Evolutionary conservation across 1,284 basidiomycete species (phyloP), one percentile per base, ranked within the genome.

Genomic region (Mycena citricolor): DNA sequence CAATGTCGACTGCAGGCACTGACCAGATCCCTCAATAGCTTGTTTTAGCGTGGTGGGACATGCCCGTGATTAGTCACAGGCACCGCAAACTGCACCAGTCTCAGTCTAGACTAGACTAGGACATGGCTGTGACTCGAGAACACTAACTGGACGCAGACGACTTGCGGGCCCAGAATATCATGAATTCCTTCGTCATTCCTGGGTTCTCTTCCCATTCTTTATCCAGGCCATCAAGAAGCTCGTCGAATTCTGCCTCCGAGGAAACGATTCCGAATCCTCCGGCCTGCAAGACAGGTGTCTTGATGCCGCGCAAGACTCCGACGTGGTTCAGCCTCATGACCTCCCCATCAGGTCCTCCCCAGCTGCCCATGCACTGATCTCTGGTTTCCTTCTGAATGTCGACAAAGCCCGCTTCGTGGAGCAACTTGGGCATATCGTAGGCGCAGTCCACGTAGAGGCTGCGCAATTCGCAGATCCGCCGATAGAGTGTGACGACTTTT

Each of bases 181-280:
- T 33, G 12, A 52, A 39, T 19, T 52, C 46, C 36, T 46, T 45
- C 5, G 48, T 36, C 1, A 20, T 32, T 1, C 50, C 50, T 1
- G 50, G 50, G 25, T 42, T 30, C 38, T 42, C 35, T 20, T 54
- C 39, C 44, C 47, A 54, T 28, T 50, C 51, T 26, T 31, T 39
- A 16, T 47, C 44, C 36, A 54, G 32, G 10, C 42, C 51, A 2
- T 47, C 36, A 25, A 46, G 6, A 14, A 56, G 42, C 32, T 17
- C 40, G 33, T 56, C 49, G 24, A 45, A 56, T 24, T 52, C 47
- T 5, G 37, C 49, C 24, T 41, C 44, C 3, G 51, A 51, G 12
- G 13, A 16, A 4, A 52, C 47, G 22, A 48, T 32, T 6, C 52
- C 52, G 37, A 34, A 52, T 4, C 52, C 52, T 4, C 49, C 54